Conservation (phyloP, 306 rosid genomes). For the peach (Prunus persica) region Prunus_persica_NCBIv2 NC_034009.1:45971501-45972000, state of each 20-base stretch:
- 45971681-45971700: background rate
- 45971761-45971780: slow-evolving; percentile 61
- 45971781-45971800: slow-evolving; percentile 32
- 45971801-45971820: slow-evolving; percentile 64
- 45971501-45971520: too few species aligned
- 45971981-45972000: slow-evolving; percentile 27
- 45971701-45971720: background rate
- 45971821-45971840: slow-evolving; percentile 57
- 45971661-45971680: background rate
- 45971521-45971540: background rate
- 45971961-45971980: slow-evolving; percentile 23
- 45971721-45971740: background rate
- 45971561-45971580: background rate
- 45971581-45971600: background rate
- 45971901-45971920: slow-evolving; percentile 58
- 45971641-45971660: too few species aligned
- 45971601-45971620: too few species aligned
- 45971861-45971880: slow-evolving; percentile 75
- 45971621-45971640: too few species aligned
- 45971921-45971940: slow-evolving; percentile 77
- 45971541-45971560: background rate
- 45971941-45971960: slow-evolving; percentile 34
- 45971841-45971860: slow-evolving; percentile 71
- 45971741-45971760: background rate
- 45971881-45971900: slow-evolving; percentile 92